These are phyloP conservation scores for Phellinidium pouzarii DNA, from an alignment of 1,284 basidiomycete genomes.

Conservation along the genomic window DNA sequence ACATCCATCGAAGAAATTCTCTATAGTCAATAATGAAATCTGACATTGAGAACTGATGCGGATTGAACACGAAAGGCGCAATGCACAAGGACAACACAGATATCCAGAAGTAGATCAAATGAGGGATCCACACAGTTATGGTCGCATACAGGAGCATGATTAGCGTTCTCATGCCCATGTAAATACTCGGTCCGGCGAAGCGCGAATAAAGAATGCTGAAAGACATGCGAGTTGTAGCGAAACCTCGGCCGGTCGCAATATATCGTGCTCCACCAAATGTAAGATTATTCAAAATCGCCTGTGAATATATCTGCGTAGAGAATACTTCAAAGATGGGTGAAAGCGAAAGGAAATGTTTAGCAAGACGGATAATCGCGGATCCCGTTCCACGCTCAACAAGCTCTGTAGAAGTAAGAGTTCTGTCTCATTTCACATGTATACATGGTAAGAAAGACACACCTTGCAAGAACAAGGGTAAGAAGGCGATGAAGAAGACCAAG, in stretches of 20 bases:
- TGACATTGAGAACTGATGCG: conserved; percentile 91
- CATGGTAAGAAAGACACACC: conserved; percentile 41
- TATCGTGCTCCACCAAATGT: conserved; percentile 95
- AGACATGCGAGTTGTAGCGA: conserved; percentile 89
- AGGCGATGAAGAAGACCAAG: conserved; percentile 95
- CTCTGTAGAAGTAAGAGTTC: conserved; percentile 42
- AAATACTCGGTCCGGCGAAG: conserved; percentile 97
- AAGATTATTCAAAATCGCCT: conserved; percentile 91
- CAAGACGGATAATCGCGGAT: conserved; percentile 87
- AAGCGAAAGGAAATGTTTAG: conserved; percentile 90
- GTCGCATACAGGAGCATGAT: conserved; percentile 85
- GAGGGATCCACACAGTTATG: conserved; percentile 86
- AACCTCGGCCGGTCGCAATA: conserved; percentile 95
- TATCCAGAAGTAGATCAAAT: conserved; percentile 96
- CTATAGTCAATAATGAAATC: conserved; percentile 98
- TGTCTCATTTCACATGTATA: conserved; percentile 1
- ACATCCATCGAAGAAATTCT: conserved; percentile 97
- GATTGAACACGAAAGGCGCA: conserved; percentile 96
- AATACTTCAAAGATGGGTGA: conserved; percentile 97
- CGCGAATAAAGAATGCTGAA: conserved; percentile 95
- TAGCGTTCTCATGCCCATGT: conserved; percentile 92
- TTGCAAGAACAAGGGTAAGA: conserved; percentile 92
- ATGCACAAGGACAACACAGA: conserved; percentile 87
- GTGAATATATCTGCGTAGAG: conserved; percentile 94
- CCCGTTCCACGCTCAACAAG: conserved; percentile 91